phyloP scores from a whole-genome alignment of 768 basidiomycete genomes.

The Galerina sulciceps region DNA sequence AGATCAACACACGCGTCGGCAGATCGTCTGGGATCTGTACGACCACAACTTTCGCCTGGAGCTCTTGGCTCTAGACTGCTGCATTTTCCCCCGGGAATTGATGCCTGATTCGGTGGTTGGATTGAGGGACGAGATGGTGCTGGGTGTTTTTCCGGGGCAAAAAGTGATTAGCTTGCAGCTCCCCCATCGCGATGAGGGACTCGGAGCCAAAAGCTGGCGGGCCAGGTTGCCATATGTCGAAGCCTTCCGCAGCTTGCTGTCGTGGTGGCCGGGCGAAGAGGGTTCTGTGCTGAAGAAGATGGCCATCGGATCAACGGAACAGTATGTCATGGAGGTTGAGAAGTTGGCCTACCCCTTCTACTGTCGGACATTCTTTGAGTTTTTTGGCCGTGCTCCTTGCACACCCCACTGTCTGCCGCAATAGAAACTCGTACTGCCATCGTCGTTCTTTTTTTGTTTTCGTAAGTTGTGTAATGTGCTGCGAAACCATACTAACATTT shows the following conservation, averaged over 20 bases:
- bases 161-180: neutral
- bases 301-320: neutral
- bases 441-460: neutral
- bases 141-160: neutral
- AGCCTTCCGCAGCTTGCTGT: conserved; percentile 4
- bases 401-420: neutral
- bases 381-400: conserved; percentile 7
- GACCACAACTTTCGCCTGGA: conserved; percentile 19
- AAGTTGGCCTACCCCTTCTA: conserved; percentile 6
- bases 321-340: conserved; percentile 1
- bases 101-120: neutral
- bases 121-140: neutral
- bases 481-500: too few relatives aligned
- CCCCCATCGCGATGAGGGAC: neutral
- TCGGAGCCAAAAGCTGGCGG: conserved; percentile 3
- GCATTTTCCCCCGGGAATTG: neutral
- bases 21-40: conserved; percentile 18
- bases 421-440: neutral
- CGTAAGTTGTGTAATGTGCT: neutral
- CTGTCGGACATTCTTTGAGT: conserved; percentile 11
- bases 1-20: neutral
- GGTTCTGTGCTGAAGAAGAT: neutral
- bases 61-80: conserved; percentile 10
- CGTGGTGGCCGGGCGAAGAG: neutral
- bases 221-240: conserved; percentile 4